These are phyloP conservation scores for Populus ilicifolia DNA, from an alignment of 345 rosid species.

Conservation along the genomic window DNA sequence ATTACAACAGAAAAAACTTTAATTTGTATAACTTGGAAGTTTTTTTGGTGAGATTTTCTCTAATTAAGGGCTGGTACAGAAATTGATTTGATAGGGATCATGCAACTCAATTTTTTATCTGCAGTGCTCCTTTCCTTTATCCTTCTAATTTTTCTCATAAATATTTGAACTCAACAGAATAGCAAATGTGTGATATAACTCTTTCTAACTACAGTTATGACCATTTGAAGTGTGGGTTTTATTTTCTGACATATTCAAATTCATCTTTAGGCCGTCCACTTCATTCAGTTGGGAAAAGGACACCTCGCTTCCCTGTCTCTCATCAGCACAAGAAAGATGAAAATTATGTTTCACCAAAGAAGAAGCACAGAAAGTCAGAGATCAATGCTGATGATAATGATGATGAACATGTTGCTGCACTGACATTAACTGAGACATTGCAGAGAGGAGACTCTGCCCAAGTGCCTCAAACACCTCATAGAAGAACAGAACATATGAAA, in stretches of 20 bases:
- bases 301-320: conserved; percentile 89
- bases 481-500: conserved; percentile 38
- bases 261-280: conserved; percentile 55
- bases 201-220: neutral
- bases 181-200: neutral
- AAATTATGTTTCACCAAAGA: conserved; percentile 39
- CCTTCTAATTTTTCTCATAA: neutral
- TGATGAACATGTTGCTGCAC: conserved; percentile 65
- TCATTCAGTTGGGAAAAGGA: conserved; percentile 88
- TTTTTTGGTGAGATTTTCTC: neutral
- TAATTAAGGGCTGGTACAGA: neutral
- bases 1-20: neutral
- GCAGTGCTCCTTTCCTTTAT: neutral
- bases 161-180: neutral
- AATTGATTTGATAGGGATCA: neutral
- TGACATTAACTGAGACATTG: conserved; percentile 66
- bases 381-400: conserved; percentile 53
- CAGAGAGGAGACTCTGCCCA: conserved; percentile 62
- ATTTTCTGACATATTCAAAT: conserved; percentile 17
- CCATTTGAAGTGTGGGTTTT: conserved; percentile 5
- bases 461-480: conserved; percentile 44
- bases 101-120: neutral
- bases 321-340: conserved; percentile 46
- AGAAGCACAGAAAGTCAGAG: conserved; percentile 47
- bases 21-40: neutral